Conservation (phyloP, 2,329 filamentous ascomycete genomes). For the Aspergillus oerlinghausenensis region DNA sequence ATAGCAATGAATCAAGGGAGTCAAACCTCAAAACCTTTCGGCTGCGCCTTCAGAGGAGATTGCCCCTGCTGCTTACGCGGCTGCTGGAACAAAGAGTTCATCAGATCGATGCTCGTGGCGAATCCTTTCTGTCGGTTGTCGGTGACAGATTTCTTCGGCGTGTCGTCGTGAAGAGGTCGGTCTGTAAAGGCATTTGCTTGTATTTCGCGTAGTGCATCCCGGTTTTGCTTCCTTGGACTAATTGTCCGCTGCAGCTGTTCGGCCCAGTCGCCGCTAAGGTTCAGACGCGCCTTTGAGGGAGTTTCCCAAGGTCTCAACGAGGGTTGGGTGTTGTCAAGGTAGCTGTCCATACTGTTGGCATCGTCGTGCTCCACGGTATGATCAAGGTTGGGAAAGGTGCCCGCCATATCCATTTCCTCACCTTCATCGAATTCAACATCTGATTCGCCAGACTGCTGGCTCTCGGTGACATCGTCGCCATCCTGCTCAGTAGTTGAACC, state of each 20-base stretch:
- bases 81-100: conserved; percentile 87
- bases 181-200: conserved; percentile 56
- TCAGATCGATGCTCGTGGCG: conserved; percentile 86
- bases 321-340: conserved; percentile 44
- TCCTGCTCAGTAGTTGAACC: conserved; percentile 66
- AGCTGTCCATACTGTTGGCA: conserved; percentile 43
- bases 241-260: conserved; percentile 91
- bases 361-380: conserved; percentile 69
- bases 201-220: conserved; percentile 63
- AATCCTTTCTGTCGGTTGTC: conserved; percentile 57
- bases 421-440: conserved; percentile 60
- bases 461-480: conserved; percentile 46
- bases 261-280: conserved; percentile 79
- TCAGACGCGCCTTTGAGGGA: conserved; percentile 50
- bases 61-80: conserved; percentile 43
- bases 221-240: conserved; percentile 88
- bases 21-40: conserved; percentile 86
- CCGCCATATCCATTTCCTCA: conserved; percentile 77
- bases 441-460: conserved; percentile 58
- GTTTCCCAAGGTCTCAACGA: conserved; percentile 38
- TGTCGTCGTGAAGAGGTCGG: conserved; percentile 35
- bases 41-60: conserved; percentile 51
- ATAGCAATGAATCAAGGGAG: conserved; percentile 45
- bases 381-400: conserved; percentile 69
- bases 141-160: conserved; percentile 20